Conservation (phyloP, 2,329 filamentous ascomycete genomes). For the Nakataea oryzae region DNA sequence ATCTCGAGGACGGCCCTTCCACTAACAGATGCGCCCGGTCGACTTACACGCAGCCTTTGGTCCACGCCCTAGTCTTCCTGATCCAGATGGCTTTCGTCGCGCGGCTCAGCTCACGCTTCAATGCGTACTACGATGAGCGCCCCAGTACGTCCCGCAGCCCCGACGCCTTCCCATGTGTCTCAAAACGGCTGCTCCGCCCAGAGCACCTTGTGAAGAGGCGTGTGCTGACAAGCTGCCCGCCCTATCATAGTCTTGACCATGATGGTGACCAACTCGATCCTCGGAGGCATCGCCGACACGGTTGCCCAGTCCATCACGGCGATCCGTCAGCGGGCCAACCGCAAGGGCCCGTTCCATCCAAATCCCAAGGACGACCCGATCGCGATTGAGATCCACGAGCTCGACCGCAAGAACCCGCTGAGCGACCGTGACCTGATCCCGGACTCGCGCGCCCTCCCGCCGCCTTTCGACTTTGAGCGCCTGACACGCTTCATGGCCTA, state of each 20-base stretch:
- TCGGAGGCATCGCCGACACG: constrained; percentile 92
- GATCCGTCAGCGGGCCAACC: constrained; percentile 56
- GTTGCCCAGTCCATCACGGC: constrained; percentile 89
- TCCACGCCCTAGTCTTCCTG: constrained; percentile 76
- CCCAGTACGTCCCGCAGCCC: constrained; percentile 50
- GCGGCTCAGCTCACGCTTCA: constrained; percentile 77
- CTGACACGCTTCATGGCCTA: constrained; percentile 95
- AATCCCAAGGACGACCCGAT: constrained; percentile 61
- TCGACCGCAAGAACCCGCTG: constrained; percentile 70
- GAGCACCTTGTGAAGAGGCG: not conserved
- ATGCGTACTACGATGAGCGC: constrained; percentile 83
- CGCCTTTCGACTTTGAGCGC: constrained; percentile 91
- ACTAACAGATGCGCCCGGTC: not conserved
- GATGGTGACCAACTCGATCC: constrained; percentile 96
- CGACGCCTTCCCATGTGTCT: not conserved
- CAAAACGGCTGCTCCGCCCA: not conserved
- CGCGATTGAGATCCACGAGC: constrained; percentile 79
- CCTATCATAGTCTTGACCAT: constrained; percentile 72
- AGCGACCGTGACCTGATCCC: constrained; percentile 56
- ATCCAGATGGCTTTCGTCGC: constrained; percentile 82
- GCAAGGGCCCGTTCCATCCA: constrained; percentile 44
- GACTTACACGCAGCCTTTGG: constrained; percentile 58
- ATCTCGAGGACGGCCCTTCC: not conserved
- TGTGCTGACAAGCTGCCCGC: not conserved
- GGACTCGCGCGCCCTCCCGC: constrained; percentile 52